Evolutionary conservation across 495 filamentous ascomycete genomes (phyloP).

Genomic region (Podospora pseudocomata): DNA sequence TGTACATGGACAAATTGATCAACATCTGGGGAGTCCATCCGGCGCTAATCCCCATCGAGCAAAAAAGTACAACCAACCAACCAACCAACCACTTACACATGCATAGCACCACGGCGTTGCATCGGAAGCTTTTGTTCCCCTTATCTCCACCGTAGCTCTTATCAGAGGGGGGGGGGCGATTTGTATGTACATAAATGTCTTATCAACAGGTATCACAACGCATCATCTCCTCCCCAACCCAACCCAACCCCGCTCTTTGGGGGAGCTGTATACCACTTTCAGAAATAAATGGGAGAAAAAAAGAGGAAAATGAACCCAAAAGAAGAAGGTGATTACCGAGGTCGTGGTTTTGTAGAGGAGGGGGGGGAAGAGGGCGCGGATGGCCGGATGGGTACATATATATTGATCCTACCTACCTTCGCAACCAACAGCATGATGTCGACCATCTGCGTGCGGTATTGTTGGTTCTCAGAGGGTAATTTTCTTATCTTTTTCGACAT

Average conservation of each 20-base stretch:
- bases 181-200: background rate
- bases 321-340: slow-evolving; percentile 6
- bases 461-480: background rate
- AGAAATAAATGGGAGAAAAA: background rate
- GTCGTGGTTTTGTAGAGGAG: background rate
- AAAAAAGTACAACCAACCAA: slow-evolving; percentile 10
- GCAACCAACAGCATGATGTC: background rate
- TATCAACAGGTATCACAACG: background rate
- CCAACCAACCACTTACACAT: background rate
- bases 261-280: background rate
- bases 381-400: background rate
- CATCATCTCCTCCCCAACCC: too few species aligned
- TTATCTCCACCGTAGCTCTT: background rate
- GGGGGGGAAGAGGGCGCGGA: background rate
- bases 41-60: slow-evolving; percentile 6
- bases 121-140: background rate
- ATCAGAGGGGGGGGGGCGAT: background rate
- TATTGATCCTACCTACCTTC: background rate
- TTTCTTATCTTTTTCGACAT: background rate
- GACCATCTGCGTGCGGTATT: background rate
- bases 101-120: background rate
- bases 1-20: background rate
- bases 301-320: background rate
- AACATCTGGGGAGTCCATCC: background rate
- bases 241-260: too few species aligned